Evolutionary conservation across 371 early-diverging fungal species (phyloP).

Genomic region (Mucor sp.): DNA sequence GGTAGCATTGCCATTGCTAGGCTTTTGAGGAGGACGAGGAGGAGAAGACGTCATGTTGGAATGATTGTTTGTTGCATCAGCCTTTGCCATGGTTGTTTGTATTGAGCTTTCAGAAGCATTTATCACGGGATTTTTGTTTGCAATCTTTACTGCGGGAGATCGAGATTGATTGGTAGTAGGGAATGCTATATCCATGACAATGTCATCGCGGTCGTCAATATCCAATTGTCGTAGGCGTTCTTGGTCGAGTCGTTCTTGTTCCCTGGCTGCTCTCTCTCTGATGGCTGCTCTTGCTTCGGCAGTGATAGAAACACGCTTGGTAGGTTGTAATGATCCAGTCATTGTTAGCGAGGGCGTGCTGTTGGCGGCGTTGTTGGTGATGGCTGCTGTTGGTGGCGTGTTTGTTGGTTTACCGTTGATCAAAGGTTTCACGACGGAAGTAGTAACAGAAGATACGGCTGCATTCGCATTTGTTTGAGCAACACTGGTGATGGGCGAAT

Average conservation of each 20-base stretch:
- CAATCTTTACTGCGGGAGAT: neutral
- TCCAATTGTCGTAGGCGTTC: conserved; percentile 3
- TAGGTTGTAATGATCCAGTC: neutral
- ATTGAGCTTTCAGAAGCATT: neutral
- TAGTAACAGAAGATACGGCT: neutral
- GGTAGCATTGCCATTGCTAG: too few species aligned
- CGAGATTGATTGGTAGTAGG: neutral
- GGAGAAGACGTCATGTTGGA: too few species aligned
- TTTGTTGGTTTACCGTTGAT: neutral
- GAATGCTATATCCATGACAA: conserved; percentile 14
- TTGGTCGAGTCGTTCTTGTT: neutral
- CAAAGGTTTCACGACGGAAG: neutral
- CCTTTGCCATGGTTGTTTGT: too few species aligned
- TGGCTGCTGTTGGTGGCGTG: neutral
- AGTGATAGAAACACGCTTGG: neutral
- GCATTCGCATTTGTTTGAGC: neutral
- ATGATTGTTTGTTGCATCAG: too few species aligned
- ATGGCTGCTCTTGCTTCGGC: neutral
- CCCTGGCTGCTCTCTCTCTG: neutral
- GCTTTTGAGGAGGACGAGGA: too few species aligned
- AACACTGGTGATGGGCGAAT: neutral
- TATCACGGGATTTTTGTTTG: neutral
- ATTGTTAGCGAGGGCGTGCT: neutral
- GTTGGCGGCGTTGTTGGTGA: too few species aligned
- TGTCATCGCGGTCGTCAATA: conserved; percentile 21